phyloP scores from a whole-genome alignment of 2,329 filamentous ascomycete species.

The Onygena corvina region DNA sequence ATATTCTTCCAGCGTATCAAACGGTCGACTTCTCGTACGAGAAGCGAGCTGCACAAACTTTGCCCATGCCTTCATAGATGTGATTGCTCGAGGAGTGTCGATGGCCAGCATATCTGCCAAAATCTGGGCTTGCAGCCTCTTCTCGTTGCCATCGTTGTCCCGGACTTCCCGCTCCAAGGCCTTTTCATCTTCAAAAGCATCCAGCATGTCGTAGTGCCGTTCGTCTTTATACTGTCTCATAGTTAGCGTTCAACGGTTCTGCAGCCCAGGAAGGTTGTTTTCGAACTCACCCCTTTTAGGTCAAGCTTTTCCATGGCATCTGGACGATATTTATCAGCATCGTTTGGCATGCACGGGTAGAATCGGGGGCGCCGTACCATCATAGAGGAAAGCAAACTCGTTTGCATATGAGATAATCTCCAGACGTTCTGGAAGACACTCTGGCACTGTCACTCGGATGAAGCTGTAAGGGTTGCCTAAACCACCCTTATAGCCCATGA shows the following conservation, averaged over 20 bases:
- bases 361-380: constrained; percentile 20
- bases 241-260: not conserved
- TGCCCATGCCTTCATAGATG: constrained; percentile 22
- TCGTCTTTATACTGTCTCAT: constrained; percentile 11
- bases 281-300: not conserved
- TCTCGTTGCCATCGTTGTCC: constrained; percentile 16
- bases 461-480: constrained; percentile 22
- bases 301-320: constrained; percentile 3
- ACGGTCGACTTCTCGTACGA: constrained; percentile 11
- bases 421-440: constrained; percentile 30
- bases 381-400: constrained; percentile 34
- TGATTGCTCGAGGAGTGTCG: constrained; percentile 18
- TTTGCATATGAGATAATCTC: constrained; percentile 32
- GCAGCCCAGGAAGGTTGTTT: not conserved
- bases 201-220: not conserved
- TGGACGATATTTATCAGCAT: not conserved
- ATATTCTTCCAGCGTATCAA: constrained; percentile 21
- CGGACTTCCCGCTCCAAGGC: constrained; percentile 12
- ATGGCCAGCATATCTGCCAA: constrained; percentile 22
- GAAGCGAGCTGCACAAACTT: constrained; percentile 16
- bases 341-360: not conserved
- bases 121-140: constrained; percentile 16
- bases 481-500: constrained; percentile 22
- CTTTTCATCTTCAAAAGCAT: constrained; percentile 13
- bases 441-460: constrained; percentile 26